Evolutionary conservation across 129 eudicot species (phyloP).

Genomic region (Centaurea solstitialis): DNA sequence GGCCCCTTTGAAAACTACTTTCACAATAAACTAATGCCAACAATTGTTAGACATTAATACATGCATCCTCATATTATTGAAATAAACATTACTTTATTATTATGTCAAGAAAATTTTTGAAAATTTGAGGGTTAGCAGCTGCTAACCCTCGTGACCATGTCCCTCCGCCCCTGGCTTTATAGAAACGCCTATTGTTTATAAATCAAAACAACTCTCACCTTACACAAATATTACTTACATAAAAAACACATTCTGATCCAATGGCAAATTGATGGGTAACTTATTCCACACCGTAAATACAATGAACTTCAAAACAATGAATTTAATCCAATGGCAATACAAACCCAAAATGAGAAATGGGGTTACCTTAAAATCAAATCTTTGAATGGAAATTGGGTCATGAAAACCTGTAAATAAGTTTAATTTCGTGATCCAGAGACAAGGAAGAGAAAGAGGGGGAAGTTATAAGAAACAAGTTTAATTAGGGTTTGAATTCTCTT

Average conservation of each 20-base stretch:
- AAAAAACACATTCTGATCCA: not conserved
- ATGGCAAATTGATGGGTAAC: too few relatives aligned
- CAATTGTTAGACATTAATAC: too few relatives aligned
- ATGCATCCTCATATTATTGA: too few relatives aligned
- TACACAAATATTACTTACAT: not conserved
- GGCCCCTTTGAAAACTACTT: too few relatives aligned
- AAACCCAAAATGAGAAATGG: not conserved
- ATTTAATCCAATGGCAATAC: not conserved
- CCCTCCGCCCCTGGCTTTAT: conserved; percentile 8
- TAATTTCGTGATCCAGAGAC: not conserved
- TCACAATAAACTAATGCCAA: too few relatives aligned
- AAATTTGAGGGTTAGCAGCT: too few relatives aligned
- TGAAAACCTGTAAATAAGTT: not conserved
- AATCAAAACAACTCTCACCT: conserved; percentile 38
- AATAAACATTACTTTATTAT: too few relatives aligned
- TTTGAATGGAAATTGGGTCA: not conserved
- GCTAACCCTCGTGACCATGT: too few relatives aligned
- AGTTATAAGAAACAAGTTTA: not conserved
- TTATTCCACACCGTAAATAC: too few relatives aligned
- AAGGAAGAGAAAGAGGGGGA: conserved; percentile 12
- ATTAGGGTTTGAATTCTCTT: too few relatives aligned
- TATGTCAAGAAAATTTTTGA: too few relatives aligned
- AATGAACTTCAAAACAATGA: not conserved
- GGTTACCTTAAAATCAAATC: conserved; percentile 24
- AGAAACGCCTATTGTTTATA: conserved; percentile 50